Evolutionary conservation across 176 grass and related monocot species (phyloP), one percentile per base, ranked within the genome.

Genomic region (Musa itinerans): DNA sequence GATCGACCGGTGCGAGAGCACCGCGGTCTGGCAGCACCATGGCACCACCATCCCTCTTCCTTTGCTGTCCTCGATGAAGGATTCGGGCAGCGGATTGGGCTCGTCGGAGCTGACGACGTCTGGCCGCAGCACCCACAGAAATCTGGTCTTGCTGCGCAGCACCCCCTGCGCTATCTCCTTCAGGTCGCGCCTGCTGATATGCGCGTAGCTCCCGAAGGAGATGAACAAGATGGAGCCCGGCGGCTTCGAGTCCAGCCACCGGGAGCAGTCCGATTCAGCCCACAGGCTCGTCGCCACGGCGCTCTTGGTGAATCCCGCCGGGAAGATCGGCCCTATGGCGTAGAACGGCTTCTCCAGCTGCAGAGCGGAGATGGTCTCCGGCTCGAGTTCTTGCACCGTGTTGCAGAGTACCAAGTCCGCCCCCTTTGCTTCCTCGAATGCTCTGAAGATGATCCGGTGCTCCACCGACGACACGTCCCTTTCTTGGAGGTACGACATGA

Each of bases 131-230:
- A 85, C 88, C 92, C 92, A 96, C 21, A 96, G 21, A 52, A 91
- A 96, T 50, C 81, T 75, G 2, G 52, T 70, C 79, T 80, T 71
- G 82, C 92, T 91, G 57, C 68, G 51, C 58, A 96, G 64, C 55
- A 96, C 70, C 3, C 92, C 92, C 9, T 34, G 17, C 0, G 88
- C 88, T 52, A 96, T 96, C 82, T 89, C 79, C 25, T 62, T 55
- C 1, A 96, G 78, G 72, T 96, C 88, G 9, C 11, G 25, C 56
- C 74, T 56, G 27, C 81, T 89, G 3, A 87, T 54, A 62, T 87
- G 88, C 25, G 84, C 81, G 72, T 85, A 83, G 86, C 88, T 96
- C 34, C 92, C 92, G 70, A 96, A 96, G 17, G 92, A 96, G 58
- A 87, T 58, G 76, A 91, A 96, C 16, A 96, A 75, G 8, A 96